Percentiles rank a stretch among this genome's conserved stretches.
Conservation (phyloP, 345 rosid species). For the Populus simonii region DNA sequence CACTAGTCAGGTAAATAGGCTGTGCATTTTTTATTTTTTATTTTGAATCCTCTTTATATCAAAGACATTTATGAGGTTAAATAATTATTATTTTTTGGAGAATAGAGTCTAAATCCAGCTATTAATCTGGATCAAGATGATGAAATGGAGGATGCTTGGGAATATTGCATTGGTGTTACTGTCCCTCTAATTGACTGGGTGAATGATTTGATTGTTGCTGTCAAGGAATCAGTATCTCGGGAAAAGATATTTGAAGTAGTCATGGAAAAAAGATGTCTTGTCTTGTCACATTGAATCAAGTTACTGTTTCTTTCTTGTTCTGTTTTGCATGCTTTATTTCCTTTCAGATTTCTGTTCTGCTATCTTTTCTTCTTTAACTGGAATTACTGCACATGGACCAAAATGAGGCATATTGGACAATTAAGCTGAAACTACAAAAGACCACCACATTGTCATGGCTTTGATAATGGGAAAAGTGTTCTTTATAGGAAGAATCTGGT, state of each 20-base stretch:
- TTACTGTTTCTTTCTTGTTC: conserved; percentile 35
- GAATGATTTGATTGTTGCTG: conserved; percentile 40
- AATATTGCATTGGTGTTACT: not conserved
- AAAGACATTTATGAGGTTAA: not conserved
- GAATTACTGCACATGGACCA: not conserved
- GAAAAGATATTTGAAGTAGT: conserved; percentile 20
- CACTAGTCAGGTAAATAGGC: not conserved
- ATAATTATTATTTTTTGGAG: not conserved
- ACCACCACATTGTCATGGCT: not conserved
- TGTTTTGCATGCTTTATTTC: conserved; percentile 5
- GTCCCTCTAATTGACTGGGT: conserved; percentile 6
- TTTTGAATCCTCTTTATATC: not conserved
- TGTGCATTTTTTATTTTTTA: not conserved
- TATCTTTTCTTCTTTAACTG: not conserved
- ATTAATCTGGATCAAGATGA: not conserved
- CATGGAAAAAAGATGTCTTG: conserved; percentile 38
- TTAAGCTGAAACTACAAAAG: not conserved
- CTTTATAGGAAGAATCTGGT: not conserved
- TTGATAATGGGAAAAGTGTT: not conserved
- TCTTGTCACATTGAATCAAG: conserved; percentile 45
- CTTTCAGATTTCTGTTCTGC: not conserved
- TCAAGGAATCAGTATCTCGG: conserved; percentile 31
- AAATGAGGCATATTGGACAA: not conserved
- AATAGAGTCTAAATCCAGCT: not conserved
- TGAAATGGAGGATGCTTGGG: not conserved